These are phyloP conservation scores for Phialophora expanda DNA, from an alignment of 2,329 filamentous ascomycete genomes.

Conservation along the genomic window DNA sequence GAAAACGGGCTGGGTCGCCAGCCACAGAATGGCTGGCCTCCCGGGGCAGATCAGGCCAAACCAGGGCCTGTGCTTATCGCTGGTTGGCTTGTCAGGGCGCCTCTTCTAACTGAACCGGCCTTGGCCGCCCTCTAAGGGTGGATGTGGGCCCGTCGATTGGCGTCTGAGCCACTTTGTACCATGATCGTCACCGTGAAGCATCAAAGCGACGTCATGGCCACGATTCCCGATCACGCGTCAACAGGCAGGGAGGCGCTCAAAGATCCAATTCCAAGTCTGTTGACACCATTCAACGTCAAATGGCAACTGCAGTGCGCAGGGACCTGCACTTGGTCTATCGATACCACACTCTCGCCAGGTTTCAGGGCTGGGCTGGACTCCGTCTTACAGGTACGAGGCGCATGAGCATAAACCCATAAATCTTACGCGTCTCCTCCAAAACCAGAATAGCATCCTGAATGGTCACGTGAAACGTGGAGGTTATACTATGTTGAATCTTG, in stretches of 20 bases:
- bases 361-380: background rate
- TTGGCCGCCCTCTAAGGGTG: conserved; percentile 1
- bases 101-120: background rate
- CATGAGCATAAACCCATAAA: background rate
- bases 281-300: background rate
- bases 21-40: conserved; percentile 3
- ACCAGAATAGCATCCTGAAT: background rate
- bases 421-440: conserved; percentile 4
- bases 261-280: background rate
- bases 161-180: conserved; percentile 27
- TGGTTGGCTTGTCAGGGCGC: conserved; percentile 10
- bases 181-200: conserved; percentile 16
- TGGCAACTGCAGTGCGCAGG: background rate
- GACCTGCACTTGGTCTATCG: background rate
- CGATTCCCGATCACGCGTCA: background rate
- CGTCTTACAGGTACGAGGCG: conserved; percentile 1
- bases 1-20: conserved; percentile 3
- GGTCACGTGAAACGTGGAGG: background rate
- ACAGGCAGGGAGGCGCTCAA: background rate
- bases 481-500: no score
- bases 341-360: background rate
- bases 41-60: conserved; percentile 4
- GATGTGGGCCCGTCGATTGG: conserved; percentile 1
- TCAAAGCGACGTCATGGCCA: conserved; percentile 19
- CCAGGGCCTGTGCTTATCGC: conserved; percentile 5